Evolutionary conservation across 208 protist species (phyloP).

Genomic region (Leishmania mexicana): DNA sequence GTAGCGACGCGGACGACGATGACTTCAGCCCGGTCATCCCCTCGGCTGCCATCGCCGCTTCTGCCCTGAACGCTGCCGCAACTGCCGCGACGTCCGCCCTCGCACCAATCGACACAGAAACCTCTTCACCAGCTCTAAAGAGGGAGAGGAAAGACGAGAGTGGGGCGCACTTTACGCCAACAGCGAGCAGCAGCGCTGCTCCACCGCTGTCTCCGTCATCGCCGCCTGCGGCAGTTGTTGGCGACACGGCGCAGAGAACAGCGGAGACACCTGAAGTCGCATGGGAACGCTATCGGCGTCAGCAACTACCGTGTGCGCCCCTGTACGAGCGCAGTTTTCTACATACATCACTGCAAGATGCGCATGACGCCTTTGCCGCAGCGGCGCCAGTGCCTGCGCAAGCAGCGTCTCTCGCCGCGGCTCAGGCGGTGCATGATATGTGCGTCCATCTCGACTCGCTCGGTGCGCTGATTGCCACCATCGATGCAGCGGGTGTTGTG

Average conservation of each 20-base stretch:
- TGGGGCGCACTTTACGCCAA: neutral
- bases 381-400: neutral
- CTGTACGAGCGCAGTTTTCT: conserved; percentile 74
- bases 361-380: conserved; percentile 12
- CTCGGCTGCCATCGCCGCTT: conserved; percentile 11
- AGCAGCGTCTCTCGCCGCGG: neutral
- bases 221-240: neutral
- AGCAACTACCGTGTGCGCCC: conserved; percentile 39
- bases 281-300: conserved; percentile 24
- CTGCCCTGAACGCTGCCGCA: neutral
- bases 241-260: neutral
- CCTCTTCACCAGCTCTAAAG: conserved; percentile 5
- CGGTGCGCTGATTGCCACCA: conserved; percentile 49
- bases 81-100: neutral
- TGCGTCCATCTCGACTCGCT: conserved; percentile 50
- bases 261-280: conserved; percentile 4
- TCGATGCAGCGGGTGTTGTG: conserved; percentile 54
- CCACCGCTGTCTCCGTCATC: neutral
- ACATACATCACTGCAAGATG: conserved; percentile 45
- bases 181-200: neutral
- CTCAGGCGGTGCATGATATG: conserved; percentile 43
- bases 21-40: conserved; percentile 69
- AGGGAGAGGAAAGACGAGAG: conserved; percentile 5
- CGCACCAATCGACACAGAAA: neutral
- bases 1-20: conserved; percentile 46